Percentiles rank a stretch among this genome's conserved stretches.
Conservation (phyloP, 768 basidiomycete genomes). For the Russula emetica region DNA sequence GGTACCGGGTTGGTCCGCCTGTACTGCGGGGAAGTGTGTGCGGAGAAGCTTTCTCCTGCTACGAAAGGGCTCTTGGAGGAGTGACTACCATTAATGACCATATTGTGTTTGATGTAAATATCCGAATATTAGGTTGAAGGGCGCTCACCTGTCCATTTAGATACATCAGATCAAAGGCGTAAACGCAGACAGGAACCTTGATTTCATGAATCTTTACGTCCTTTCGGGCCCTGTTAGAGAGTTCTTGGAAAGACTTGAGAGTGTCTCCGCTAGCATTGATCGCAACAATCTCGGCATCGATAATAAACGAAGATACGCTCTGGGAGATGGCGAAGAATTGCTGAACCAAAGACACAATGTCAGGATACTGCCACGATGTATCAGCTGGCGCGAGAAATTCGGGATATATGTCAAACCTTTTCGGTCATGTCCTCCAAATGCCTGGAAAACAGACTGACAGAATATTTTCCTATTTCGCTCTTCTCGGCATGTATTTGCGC, state of each 20-base stretch:
- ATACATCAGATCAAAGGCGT: conserved; percentile 86
- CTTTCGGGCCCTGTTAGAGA: conserved; percentile 81
- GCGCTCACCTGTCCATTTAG: conserved; percentile 67
- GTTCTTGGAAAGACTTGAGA: conserved; percentile 78
- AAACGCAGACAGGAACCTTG: conserved; percentile 76
- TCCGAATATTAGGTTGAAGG: conserved; percentile 13
- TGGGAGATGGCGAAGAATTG: conserved; percentile 44
- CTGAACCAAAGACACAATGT: conserved; percentile 58
- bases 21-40: conserved; percentile 53
- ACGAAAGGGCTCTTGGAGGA: conserved; percentile 67
- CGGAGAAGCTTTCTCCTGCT: conserved; percentile 62
- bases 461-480: conserved; percentile 33
- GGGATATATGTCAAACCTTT: conserved; percentile 47
- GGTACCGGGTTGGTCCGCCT: conserved; percentile 39
- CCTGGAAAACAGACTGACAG: conserved; percentile 74
- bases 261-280: conserved; percentile 59
- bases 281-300: conserved; percentile 87
- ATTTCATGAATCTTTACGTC: conserved; percentile 73
- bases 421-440: conserved; percentile 91
- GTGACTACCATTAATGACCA: conserved; percentile 43
- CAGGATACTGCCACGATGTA: conserved; percentile 61
- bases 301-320: conserved; percentile 57
- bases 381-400: conserved; percentile 19
- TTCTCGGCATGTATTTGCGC: conserved; percentile 68
- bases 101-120: conserved; percentile 18